Percentiles rank a stretch among this genome's conserved stretches.
Conservation (phyloP, 1,284 basidiomycete genomes). For the Ceratobasidium sp. region DNA sequence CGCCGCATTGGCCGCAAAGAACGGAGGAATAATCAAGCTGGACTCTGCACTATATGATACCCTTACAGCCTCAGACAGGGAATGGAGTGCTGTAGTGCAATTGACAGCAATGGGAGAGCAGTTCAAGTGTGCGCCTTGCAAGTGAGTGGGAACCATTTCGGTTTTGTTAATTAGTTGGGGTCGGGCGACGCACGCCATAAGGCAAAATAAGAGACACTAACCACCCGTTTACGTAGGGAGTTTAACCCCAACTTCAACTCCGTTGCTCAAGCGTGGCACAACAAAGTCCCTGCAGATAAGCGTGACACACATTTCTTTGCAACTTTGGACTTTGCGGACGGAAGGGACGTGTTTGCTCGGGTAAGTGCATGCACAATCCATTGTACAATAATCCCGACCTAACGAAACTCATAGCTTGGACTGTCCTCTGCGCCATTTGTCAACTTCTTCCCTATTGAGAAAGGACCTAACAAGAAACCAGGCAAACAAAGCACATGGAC, state of each 20-base stretch:
- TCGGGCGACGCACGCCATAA: too few relatives aligned
- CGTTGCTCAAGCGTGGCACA: slow-evolving; percentile 82
- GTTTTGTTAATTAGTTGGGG: not conserved
- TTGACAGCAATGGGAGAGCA: slow-evolving; percentile 85
- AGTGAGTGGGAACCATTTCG: slow-evolving; percentile 56
- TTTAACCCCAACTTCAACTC: slow-evolving; percentile 84
- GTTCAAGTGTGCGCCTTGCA: slow-evolving; percentile 84
- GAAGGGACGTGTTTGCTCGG: slow-evolving; percentile 78
- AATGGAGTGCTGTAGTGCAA: slow-evolving; percentile 84
- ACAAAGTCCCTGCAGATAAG: slow-evolving; percentile 63
- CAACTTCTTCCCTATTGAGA: slow-evolving; percentile 75
- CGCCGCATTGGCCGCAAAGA: slow-evolving; percentile 67
- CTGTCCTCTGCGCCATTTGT: slow-evolving; percentile 83
- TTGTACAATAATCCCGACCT: not conserved
- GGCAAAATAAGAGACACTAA: not conserved
- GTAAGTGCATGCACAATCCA: slow-evolving; percentile 57
- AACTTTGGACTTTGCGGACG: slow-evolving; percentile 86
- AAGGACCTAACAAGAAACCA: slow-evolving; percentile 69
- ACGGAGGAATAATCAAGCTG: slow-evolving; percentile 82
- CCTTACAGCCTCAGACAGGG: slow-evolving; percentile 74
- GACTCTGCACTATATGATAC: slow-evolving; percentile 79
- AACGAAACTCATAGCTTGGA: slow-evolving; percentile 62
- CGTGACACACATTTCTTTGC: slow-evolving; percentile 90
- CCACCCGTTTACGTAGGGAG: slow-evolving; percentile 61
- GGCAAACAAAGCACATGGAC: slow-evolving; percentile 66